A percentile compares a stretch with the other conserved stretches of the same genome.
Conservation (phyloP, 2,329 filamentous ascomycete genomes). For the Fusarium haematococcum region DNA sequence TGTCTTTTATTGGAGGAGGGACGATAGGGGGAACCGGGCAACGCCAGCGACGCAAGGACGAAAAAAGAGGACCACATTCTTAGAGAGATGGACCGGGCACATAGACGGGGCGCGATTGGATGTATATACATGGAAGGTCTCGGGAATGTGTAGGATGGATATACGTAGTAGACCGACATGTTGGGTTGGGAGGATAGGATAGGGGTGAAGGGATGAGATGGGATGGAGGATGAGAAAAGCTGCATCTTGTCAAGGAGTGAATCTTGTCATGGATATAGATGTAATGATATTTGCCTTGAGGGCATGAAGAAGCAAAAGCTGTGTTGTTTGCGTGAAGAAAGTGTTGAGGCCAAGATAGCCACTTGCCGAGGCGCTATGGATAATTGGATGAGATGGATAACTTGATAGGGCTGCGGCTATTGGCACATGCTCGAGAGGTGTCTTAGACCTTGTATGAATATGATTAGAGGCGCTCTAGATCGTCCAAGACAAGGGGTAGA, state of each 20-base stretch:
- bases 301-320: not conserved
- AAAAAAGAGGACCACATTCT: conserved; percentile 24
- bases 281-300: conserved; percentile 20
- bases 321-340: not conserved
- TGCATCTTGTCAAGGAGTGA: conserved; percentile 6
- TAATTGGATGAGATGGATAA: not conserved
- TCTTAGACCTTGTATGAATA: not conserved
- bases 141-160: conserved; percentile 10
- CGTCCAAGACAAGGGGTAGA: not conserved
- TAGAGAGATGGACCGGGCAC: conserved; percentile 33
- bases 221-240: conserved; percentile 17
- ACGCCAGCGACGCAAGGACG: conserved; percentile 2
- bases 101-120: conserved; percentile 31
- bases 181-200: not conserved
- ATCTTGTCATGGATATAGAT: conserved; percentile 19
- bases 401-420: not conserved
- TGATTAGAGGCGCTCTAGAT: not conserved
- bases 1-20: conserved; percentile 20
- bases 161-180: not conserved
- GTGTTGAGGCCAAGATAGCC: not conserved
- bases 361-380: not conserved
- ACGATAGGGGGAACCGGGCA: not conserved
- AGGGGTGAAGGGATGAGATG: not conserved
- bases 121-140: conserved; percentile 22
- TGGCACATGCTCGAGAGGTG: not conserved